Evolutionary conservation across 2,329 filamentous ascomycete genomes (phyloP), one percentile per base, ranked within the genome.

Genomic region (Pleoardoris graminearum): DNA sequence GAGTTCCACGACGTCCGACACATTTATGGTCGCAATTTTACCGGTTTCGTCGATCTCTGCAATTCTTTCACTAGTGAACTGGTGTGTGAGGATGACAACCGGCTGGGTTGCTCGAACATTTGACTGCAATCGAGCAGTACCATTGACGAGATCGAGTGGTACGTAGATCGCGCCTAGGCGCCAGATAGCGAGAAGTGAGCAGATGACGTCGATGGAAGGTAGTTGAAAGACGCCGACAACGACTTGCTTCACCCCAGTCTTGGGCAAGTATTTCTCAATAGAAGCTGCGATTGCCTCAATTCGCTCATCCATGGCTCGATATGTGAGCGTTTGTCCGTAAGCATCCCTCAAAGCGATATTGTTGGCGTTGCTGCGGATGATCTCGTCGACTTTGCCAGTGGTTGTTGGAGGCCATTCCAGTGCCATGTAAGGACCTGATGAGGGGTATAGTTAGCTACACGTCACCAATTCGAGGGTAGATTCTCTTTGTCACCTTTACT

Each of bases 201-300:
- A 57, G 11, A 56, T 23, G 29, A 33, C 75, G 37, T 79, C 72
- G 0, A 63, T 29, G 0, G 66, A 54, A 0, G 79, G 68, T 8
- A 75, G 44, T 37, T 76, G 75, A 46, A 78, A 76, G 1, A 82
- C 76, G 0, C 59, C 71, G 1, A 82, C 71, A 14, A 46, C 27
- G 27, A 6, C 14, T 16, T 38, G 22, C 19, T 23, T 25, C 6
- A 14, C 11, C 14, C 27, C 33, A 10, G 27, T 6, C 27, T 44
- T 30, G 25, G 16, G 32, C n/a, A 51, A 33, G 25, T 21, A n/a
- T 4, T 14, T 46, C 19, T 43, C 16, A 22, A 54, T 8, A n/a
- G 65, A 57, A 5, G 54, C 56, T 11, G 71, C 65, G 35, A 80
- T 77, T 5, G 53, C 51, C 7, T 76, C 49, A 10, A 74, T 64